Conservation (phyloP, 331 rosid species). For the Rosa hybrid region DNA sequence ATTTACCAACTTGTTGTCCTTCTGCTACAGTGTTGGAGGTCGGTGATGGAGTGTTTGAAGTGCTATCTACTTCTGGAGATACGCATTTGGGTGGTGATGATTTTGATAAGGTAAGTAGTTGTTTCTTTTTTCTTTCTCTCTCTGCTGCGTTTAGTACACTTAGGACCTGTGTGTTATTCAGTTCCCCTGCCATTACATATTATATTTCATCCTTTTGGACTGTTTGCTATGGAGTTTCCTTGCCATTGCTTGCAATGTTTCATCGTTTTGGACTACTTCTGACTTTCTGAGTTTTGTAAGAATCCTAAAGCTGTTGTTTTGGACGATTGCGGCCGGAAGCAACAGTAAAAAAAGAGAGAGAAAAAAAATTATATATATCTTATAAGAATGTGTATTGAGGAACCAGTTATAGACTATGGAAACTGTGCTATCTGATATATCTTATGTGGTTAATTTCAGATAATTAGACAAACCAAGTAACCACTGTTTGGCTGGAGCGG, state of each 20-base stretch:
- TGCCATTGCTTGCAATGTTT: neutral
- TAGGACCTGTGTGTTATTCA: neutral
- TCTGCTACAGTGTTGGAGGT: constrained; percentile 29
- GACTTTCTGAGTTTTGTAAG: neutral
- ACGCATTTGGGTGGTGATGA: constrained; percentile 18
- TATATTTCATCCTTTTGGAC: neutral
- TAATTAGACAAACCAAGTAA: neutral
- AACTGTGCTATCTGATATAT: neutral
- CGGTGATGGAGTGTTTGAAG: constrained; percentile 46
- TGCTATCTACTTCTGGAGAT: constrained; percentile 15
- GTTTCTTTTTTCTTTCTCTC: neutral
- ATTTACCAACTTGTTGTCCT: neutral
- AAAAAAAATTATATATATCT: neutral
- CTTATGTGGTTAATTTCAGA: too few species aligned
- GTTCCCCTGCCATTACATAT: neutral
- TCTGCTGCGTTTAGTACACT: neutral
- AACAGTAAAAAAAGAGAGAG: too few species aligned
- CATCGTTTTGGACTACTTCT: neutral
- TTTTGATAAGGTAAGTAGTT: constrained; percentile 30
- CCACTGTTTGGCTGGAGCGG: neutral
- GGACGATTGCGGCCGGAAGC: neutral
- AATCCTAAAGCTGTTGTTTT: neutral
- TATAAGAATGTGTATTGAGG: neutral
- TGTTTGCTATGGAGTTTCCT: neutral
- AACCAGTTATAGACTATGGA: neutral